These are phyloP conservation scores for Aphanomyces stellatus DNA, from an alignment of 352 stramenopile species.

Conservation along the genomic window DNA sequence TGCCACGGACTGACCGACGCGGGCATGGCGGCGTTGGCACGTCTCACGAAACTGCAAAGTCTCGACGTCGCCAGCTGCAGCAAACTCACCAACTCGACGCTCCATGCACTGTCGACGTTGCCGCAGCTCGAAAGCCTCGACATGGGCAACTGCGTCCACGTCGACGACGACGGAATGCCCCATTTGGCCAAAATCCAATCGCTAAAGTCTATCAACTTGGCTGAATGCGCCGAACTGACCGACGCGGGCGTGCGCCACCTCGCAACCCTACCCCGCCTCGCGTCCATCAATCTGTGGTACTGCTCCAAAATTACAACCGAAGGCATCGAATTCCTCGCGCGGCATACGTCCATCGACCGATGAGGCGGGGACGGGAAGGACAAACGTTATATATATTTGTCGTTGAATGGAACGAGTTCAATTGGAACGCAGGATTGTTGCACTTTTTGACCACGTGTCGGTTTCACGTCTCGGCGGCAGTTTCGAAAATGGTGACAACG, in stretches of 20 bases:
- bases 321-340: slow-evolving; percentile 38
- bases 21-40: slow-evolving; percentile 32
- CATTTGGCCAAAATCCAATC: slow-evolving; percentile 36
- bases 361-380: too few relatives aligned
- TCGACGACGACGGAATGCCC: slow-evolving; percentile 53
- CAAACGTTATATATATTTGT: too few relatives aligned
- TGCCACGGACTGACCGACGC: slow-evolving; percentile 78
- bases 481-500: too few relatives aligned
- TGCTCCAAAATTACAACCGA: slow-evolving; percentile 59
- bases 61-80: slow-evolving; percentile 70
- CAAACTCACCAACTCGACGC: slow-evolving; percentile 44
- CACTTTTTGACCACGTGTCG: too few relatives aligned
- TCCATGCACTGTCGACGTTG: slow-evolving; percentile 44
- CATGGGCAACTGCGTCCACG: slow-evolving; percentile 69
- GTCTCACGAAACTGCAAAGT: slow-evolving; percentile 44
- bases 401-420: too few relatives aligned
- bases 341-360: neutral
- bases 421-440: too few relatives aligned
- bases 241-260: slow-evolving; percentile 46
- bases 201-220: slow-evolving; percentile 62
- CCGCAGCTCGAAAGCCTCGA: slow-evolving; percentile 54
- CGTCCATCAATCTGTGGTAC: slow-evolving; percentile 71
- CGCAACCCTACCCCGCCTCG: slow-evolving; percentile 35
- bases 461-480: too few relatives aligned
- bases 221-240: slow-evolving; percentile 60